Evolutionary conservation across 2,329 filamentous ascomycete genomes (phyloP).

Genomic region (Pyrenophora tritici-repentis): DNA sequence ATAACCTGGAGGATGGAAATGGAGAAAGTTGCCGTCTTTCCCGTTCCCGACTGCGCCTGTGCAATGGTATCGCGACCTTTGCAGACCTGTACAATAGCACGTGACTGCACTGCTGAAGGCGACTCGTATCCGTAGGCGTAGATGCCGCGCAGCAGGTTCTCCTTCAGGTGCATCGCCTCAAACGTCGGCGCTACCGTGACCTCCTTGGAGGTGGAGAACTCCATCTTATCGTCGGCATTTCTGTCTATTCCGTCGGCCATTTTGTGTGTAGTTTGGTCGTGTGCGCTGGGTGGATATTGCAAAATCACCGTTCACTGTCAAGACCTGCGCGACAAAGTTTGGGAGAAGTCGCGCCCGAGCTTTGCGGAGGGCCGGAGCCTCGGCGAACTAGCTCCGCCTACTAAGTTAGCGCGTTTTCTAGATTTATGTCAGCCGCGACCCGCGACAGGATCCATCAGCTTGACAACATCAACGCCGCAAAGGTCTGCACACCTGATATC

Average conservation of each 20-base stretch:
- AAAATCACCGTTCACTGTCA: conserved; percentile 8
- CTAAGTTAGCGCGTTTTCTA: conserved; percentile 23
- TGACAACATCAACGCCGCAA: conserved; percentile 23
- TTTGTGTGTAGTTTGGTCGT: conserved; percentile 40
- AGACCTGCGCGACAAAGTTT: conserved; percentile 31
- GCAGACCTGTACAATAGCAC: conserved; percentile 98
- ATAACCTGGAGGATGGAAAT: conserved; percentile 97
- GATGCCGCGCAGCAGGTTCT: conserved; percentile 93
- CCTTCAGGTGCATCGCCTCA: conserved; percentile 84
- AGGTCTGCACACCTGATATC: conserved; percentile 28
- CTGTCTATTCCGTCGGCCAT: conserved; percentile 96
- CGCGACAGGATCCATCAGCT: conserved; percentile 17
- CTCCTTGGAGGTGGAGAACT: conserved; percentile 98
- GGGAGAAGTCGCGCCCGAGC: conserved; percentile 17
- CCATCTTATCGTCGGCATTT: conserved; percentile 93
- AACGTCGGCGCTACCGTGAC: conserved; percentile 87
- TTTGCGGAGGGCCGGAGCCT: conserved; percentile 20
- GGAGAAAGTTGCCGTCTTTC: conserved; percentile 95
- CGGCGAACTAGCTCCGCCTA: conserved; percentile 17
- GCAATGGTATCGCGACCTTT: conserved; percentile 99
- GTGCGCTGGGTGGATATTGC: neutral
- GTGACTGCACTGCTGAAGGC: conserved; percentile 94
- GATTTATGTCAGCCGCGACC: conserved; percentile 24
- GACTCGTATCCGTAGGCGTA: conserved; percentile 99
- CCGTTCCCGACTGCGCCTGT: conserved; percentile 94